These are phyloP conservation scores for Coleophoma crateriformis DNA, from an alignment of 2,329 filamentous ascomycete genomes.

Conservation along the genomic window DNA sequence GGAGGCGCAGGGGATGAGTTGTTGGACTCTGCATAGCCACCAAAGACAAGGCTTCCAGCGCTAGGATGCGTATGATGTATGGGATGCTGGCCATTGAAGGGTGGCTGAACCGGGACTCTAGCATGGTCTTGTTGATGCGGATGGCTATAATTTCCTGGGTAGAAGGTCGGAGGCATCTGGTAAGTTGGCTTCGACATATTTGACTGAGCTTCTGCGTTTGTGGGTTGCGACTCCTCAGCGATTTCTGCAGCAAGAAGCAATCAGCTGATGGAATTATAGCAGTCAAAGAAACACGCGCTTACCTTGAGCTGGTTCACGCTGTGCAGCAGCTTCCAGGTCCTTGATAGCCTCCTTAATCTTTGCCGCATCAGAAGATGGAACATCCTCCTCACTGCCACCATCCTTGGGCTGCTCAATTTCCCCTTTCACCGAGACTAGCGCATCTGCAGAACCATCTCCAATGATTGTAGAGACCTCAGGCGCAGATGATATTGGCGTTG, in stretches of 20 bases:
- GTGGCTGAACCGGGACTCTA: constrained; percentile 12
- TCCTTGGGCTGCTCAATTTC: no score
- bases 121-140: constrained; percentile 1
- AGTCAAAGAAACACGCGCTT: no score
- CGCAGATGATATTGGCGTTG: constrained; percentile 6
- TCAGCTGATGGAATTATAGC: no score
- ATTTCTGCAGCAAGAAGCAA: no score
- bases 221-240: no score
- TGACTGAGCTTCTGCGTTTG: constrained; percentile 5
- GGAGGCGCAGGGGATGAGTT: constrained; percentile 52
- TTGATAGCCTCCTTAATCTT: no score
- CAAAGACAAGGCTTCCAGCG: constrained; percentile 51
- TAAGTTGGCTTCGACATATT: constrained; percentile 19
- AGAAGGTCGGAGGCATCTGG: constrained; percentile 38
- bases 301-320: no score
- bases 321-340: no score
- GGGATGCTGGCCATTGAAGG: constrained; percentile 21
- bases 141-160: constrained; percentile 29
- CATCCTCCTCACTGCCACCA: no score
- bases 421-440: no score
- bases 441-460: constrained; percentile 12
- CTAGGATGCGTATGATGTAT: constrained; percentile 49
- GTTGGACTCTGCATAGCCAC: constrained; percentile 47
- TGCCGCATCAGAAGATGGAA: no score
- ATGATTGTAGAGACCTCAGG: constrained; percentile 5